Evolutionary conservation across 768 basidiomycete species (phyloP), one percentile per base, ranked within the genome.

Genomic region (Lactarius evosmus): DNA sequence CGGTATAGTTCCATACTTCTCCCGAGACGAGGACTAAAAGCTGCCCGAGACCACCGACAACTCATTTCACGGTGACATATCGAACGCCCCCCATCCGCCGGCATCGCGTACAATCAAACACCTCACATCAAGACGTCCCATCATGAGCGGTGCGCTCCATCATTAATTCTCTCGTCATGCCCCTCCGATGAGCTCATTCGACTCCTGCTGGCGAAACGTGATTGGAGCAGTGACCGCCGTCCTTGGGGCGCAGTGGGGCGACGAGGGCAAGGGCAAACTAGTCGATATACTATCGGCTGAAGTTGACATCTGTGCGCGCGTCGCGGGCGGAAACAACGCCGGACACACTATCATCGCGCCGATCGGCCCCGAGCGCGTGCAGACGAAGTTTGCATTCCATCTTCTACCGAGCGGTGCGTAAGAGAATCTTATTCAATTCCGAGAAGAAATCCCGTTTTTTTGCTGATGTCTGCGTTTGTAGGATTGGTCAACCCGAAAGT

Each of bases 301-400:
- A 49, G 82, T 84, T 63, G 97, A 99, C 75, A 74, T 98, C 73
- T 98, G 95, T 71, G 96, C 95, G 22, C 85, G 97, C 53, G 98
- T 94, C 74, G 97, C 97, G 14, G 97, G 97, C 16, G 97, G 97
- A 12, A 98, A 98, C 79, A 99, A 99, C 74, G 97, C 97, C 27
- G 97, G 97, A 2, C 97, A 99, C 77, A 98, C 97, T 27, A 98
- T 99, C 74, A 89, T 99, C 67, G 92, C 86, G 6, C 87, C 88
- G 6, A 74, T 84, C 29, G 83, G 84, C 12, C 82, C 86, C 52
- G 84, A 91, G 64, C 83, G 83, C 51, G 79, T 84, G 62, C 85
- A 86, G 76, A 95, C 83, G 69, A 94, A 87, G 1, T 98, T 91
- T 76, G 95, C 95, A 41, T 99, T 99, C 76, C 97, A 98, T 79